Conservation (phyloP, 192 early-diverging fungal genomes). For the Piromyces sp. region DNA sequence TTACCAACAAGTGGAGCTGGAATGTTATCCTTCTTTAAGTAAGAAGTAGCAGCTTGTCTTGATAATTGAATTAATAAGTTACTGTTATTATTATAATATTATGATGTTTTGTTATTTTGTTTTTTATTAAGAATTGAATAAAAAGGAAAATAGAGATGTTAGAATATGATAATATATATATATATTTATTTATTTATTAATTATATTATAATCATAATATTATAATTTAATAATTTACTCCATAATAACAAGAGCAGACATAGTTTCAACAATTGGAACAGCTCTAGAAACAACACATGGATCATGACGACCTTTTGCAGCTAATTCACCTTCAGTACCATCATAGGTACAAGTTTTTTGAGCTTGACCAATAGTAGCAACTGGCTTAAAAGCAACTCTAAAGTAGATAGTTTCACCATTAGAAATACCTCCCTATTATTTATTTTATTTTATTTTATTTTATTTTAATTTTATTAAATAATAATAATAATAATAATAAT, state of each 20-base stretch:
- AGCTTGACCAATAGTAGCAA: constrained; percentile 83
- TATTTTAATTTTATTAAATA: too few species aligned
- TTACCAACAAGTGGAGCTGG: constrained; percentile 16
- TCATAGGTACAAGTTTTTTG: constrained; percentile 78
- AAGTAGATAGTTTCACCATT: constrained; percentile 96
- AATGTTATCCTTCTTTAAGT: constrained; percentile 23
- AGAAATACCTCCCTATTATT: constrained; percentile 65
- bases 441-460: too few species aligned
- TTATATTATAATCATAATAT: too few species aligned
- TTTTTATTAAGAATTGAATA: too few species aligned
- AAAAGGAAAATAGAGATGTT: too few species aligned
- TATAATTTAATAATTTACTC: too few species aligned
- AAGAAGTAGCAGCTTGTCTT: constrained; percentile 24
- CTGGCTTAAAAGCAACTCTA: constrained; percentile 91
- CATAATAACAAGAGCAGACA: constrained; percentile 87
- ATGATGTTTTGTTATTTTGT: too few species aligned
- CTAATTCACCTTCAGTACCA: constrained; percentile 61
- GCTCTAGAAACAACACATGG: constrained; percentile 93
- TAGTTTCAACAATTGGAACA: constrained; percentile 92
- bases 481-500: too few species aligned
- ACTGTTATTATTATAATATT: too few species aligned
- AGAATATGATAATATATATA: too few species aligned
- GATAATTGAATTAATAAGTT: constrained; percentile 41
- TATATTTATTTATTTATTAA: too few species aligned
- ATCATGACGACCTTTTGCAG: constrained; percentile 87